These are phyloP conservation scores for Aspergillus baeticus DNA, from an alignment of 495 filamentous ascomycete genomes.

Conservation along the genomic window DNA sequence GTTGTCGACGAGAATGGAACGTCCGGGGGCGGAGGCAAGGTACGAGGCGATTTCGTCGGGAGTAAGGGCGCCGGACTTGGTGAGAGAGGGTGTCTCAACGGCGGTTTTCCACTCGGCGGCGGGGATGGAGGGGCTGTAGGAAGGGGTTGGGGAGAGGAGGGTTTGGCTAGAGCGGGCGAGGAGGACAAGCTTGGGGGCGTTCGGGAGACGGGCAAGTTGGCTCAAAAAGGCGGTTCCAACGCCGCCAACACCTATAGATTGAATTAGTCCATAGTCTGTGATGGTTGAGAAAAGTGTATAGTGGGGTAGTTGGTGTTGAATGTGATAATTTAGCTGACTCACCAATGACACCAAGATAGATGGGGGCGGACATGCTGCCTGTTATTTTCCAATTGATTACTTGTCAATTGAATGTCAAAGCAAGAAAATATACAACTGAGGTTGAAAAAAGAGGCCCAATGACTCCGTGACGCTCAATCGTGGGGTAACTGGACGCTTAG, in stretches of 20 bases:
- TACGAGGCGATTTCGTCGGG: constrained; percentile 68
- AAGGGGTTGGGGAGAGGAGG: constrained; percentile 54
- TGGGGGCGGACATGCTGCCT: constrained; percentile 37
- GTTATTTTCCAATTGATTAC: background rate
- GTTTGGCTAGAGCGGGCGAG: constrained; percentile 79
- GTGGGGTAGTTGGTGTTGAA: background rate
- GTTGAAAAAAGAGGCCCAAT: background rate
- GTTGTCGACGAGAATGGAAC: constrained; percentile 85
- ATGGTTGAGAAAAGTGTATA: background rate
- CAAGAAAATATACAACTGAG: background rate
- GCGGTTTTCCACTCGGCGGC: constrained; percentile 52
- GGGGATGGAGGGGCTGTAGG: constrained; percentile 50
- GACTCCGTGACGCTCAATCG: constrained; percentile 7
- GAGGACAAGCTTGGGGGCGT: constrained; percentile 69
- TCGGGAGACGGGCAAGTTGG: constrained; percentile 68
- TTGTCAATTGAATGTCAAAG: background rate
- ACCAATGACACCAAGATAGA: constrained; percentile 51
- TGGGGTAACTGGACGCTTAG: constrained; percentile 14
- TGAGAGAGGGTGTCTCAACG: constrained; percentile 54
- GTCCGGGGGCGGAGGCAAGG: constrained; percentile 66
- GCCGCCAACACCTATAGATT: constrained; percentile 73
- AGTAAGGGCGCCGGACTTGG: constrained; percentile 49
- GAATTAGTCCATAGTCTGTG: background rate
- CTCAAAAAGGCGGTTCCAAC: constrained; percentile 88
- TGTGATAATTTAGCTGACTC: constrained; percentile 4